Conservation (phyloP, 1,139 yeast species). For the Protomyces macrosporus region DNA sequence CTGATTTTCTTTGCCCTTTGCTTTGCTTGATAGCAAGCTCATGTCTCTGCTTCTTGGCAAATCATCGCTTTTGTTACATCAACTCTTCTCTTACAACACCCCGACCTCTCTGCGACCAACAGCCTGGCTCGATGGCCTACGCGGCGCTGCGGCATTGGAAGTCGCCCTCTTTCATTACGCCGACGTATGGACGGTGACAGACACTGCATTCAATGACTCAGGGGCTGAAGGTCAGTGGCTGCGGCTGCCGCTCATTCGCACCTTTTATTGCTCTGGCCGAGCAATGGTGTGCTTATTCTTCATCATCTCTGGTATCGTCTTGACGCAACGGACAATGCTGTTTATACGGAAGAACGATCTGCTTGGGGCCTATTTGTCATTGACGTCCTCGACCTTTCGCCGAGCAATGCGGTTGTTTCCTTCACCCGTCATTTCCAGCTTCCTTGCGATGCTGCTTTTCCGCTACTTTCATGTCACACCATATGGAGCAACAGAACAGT, state of each 20-base stretch:
- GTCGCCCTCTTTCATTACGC: constrained; percentile 12
- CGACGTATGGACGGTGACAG: constrained; percentile 12
- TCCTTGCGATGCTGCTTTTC: constrained; percentile 7
- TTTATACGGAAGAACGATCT: constrained; percentile 1
- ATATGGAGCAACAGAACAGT: background rate
- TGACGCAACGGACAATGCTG: constrained; percentile 6
- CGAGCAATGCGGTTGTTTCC: constrained; percentile 12
- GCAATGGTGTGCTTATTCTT: constrained; percentile 21
- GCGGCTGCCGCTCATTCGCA: constrained; percentile 11
- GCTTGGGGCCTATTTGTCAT: background rate
- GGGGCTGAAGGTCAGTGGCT: constrained; percentile 7
- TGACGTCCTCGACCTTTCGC: constrained; percentile 19
- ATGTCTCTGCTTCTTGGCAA: background rate
- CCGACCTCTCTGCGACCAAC: constrained; percentile 1
- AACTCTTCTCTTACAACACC: background rate
- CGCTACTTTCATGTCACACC: constrained; percentile 11
- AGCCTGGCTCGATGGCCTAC: constrained; percentile 16
- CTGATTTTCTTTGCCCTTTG: no score
- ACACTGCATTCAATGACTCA: background rate
- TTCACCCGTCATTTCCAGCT: background rate
- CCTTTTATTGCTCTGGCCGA: constrained; percentile 7
- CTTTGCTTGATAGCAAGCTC: no score
- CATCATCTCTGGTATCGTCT: constrained; percentile 18
- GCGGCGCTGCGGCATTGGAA: constrained; percentile 16
- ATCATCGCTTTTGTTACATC: background rate